These are phyloP conservation scores for Cordyceps pruinosa DNA, from an alignment of 2,329 filamentous ascomycete genomes.

Conservation along the genomic window DNA sequence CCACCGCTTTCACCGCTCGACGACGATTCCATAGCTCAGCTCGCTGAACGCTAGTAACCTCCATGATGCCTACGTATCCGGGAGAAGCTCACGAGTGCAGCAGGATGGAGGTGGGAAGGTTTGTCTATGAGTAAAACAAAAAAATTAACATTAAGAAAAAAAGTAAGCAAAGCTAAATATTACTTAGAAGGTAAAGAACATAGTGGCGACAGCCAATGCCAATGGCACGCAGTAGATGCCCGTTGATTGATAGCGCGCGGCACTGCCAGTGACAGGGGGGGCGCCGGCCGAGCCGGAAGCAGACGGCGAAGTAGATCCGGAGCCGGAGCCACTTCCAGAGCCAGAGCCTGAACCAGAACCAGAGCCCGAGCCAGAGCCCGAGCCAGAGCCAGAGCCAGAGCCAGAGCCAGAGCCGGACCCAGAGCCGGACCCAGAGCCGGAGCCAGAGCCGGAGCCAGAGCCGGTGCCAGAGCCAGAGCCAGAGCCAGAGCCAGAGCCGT, in stretches of 20 bases:
- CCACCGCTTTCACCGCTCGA: not conserved
- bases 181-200: constrained; percentile 5
- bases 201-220: not conserved
- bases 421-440: not conserved
- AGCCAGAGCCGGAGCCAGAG: not conserved
- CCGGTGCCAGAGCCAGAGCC: not conserved
- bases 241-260: not conserved
- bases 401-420: not conserved
- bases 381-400: not conserved
- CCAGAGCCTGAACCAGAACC: not conserved
- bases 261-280: not conserved
- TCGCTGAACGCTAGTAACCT: not conserved
- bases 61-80: not conserved
- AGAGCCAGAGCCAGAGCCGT: not conserved
- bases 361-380: not conserved
- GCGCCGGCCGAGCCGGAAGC: not conserved
- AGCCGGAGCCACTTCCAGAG: not conserved
- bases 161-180: not conserved
- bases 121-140: not conserved
- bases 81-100: not conserved
- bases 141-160: not conserved
- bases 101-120: not conserved
- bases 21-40: not conserved
- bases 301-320: not conserved
- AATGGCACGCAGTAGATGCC: not conserved